Evolutionary conservation across 148 eudicot genomes (phyloP).

Genomic region (Amaranthus hypochondriacus): DNA sequence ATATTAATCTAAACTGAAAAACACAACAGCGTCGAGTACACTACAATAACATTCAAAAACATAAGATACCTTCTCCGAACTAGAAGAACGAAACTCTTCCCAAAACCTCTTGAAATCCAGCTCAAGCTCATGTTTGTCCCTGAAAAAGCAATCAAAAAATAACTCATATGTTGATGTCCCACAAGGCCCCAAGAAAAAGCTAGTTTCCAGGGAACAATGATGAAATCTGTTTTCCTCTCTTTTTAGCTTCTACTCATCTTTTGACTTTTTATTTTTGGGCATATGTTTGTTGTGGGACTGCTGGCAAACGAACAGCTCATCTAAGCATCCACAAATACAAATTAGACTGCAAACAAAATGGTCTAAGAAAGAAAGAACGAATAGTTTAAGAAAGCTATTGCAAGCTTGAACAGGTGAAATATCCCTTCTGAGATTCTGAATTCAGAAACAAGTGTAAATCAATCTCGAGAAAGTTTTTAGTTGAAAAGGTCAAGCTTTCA

Average conservation of each 20-base stretch:
- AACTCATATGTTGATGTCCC: background rate
- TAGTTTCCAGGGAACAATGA: background rate
- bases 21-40: background rate
- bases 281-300: background rate
- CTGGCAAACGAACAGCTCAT: background rate
- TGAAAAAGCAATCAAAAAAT: constrained; percentile 25
- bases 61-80: constrained; percentile 72
- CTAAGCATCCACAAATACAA: background rate
- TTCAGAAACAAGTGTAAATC: background rate
- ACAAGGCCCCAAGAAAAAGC: background rate
- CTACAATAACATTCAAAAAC: background rate
- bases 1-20: background rate
- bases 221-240: background rate
- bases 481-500: background rate
- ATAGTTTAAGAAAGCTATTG: background rate
- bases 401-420: background rate
- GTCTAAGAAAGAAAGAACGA: background rate
- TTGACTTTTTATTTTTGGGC: background rate
- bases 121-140: constrained; percentile 87
- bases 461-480: no score
- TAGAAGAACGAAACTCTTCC: constrained; percentile 96
- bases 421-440: background rate
- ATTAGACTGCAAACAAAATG: constrained; percentile 1
- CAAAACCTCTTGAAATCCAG: constrained; percentile 92
- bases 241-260: background rate